Evolutionary conservation across 345 rosid species (phyloP).

Genomic region (Bruguiera gymnorhiza): DNA sequence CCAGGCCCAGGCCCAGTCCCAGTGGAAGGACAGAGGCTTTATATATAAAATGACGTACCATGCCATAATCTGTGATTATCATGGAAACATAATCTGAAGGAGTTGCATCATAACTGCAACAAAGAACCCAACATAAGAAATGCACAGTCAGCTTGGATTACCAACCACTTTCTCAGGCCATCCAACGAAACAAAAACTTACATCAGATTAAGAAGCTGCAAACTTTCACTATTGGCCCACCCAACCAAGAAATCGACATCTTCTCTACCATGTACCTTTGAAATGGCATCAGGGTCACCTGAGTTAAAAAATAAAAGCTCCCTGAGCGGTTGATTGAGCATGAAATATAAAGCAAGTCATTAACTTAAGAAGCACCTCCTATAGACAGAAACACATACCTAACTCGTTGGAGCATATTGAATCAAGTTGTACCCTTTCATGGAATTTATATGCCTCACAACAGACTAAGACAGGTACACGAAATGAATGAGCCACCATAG

Average conservation of each 20-base stretch:
- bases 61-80: conserved; percentile 92
- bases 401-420: conserved; percentile 95
- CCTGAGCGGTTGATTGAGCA: conserved; percentile 5
- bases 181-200: conserved; percentile 31
- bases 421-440: conserved; percentile 93
- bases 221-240: conserved; percentile 48
- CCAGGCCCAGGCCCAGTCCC: no score
- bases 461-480: conserved; percentile 83
- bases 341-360: background rate
- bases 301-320: conserved; percentile 17
- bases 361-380: background rate
- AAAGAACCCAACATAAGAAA: conserved; percentile 3
- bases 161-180: conserved; percentile 2
- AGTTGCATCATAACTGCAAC: conserved; percentile 82
- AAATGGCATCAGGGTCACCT: conserved; percentile 92
- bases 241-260: conserved; percentile 60
- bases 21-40: background rate
- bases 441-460: conserved; percentile 95
- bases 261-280: conserved; percentile 64
- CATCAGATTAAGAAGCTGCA: conserved; percentile 80
- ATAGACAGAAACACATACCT: conserved; percentile 45
- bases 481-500: conserved; percentile 93
- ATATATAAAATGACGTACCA: conserved; percentile 51
- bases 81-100: conserved; percentile 88
- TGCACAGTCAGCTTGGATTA: conserved; percentile 17